Base-by-base conservation (phyloP, 139 green algal genomes). In the Chlamydomonas schloesseri region DNA sequence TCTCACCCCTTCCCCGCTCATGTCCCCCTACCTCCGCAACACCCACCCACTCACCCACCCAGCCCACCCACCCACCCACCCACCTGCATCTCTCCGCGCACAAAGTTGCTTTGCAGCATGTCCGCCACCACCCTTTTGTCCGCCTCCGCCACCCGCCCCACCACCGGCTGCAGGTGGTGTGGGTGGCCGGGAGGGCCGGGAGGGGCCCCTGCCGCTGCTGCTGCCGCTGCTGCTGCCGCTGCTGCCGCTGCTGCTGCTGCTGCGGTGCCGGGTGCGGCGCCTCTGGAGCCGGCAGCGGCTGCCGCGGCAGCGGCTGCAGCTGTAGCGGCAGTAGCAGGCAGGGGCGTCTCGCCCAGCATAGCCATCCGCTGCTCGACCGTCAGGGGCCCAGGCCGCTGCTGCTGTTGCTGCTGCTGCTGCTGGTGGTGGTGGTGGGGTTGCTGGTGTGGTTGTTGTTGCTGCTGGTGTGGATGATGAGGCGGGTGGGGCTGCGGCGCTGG, bases 281-380 rank as follows among this genome's bases (percentile, higher is more conserved):
- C 58, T 28, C 57, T 60, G 60, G n/a, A n/a, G 69, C 64, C 31
- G 73, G 81, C 47, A 4, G n/a, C 28, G 5, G 79, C 70, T 15
- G 50, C 70, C 1, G 67, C 62, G 6, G n/a, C 53, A 0, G 46
- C 42, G 20, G 72, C 36, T 36, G 33, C 71, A 28, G 80, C 83
- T 50, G 83, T 42, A 31, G 77, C 65, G 18, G 42, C 37, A 0
- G 83, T 70, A 3, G 73, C 74, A 1, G 91, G 87, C 72, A 97
- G 90, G 18, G 89, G 87, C 28, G 71, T 68, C 91, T 97, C 95
- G 0, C 94, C 94, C 24, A 97, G 89, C 50, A 97, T 46, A 0
- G 46, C 74, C 36, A 93, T 93, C 1, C 95, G 82, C 71, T 97
- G 90, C 62, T 97, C 93, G 28, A 95, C 90, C 3, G 83, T 90